Conservation (phyloP, 805 yeast species). For the Lipomyces orientalis region DNA sequence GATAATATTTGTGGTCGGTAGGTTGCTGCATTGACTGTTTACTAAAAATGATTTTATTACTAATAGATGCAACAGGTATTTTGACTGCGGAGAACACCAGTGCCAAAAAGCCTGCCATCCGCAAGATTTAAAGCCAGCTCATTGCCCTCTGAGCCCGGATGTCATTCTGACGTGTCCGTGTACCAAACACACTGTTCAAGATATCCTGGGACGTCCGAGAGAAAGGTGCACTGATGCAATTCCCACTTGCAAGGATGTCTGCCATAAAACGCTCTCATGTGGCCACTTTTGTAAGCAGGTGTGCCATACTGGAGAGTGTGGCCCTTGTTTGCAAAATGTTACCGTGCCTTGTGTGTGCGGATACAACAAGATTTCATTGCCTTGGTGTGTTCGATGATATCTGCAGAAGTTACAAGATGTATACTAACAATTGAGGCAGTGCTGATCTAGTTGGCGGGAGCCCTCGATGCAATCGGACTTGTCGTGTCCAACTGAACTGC, state of each 20-base stretch:
- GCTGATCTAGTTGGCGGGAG: slow-evolving; percentile 26
- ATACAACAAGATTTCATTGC: slow-evolving; percentile 41
- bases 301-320: slow-evolving; percentile 82
- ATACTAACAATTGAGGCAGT: background rate
- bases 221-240: slow-evolving; percentile 73
- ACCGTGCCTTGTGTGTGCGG: slow-evolving; percentile 69
- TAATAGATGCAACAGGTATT: slow-evolving; percentile 39
- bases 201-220: slow-evolving; percentile 51
- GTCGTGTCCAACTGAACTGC: slow-evolving; percentile 77
- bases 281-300: slow-evolving; percentile 71
- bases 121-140: slow-evolving; percentile 47
- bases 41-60: slow-evolving; percentile 33
- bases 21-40: background rate
- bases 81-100: slow-evolving; percentile 69
- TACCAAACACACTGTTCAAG: slow-evolving; percentile 63
- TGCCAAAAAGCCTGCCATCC: slow-evolving; percentile 64
- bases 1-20: slow-evolving; percentile 48
- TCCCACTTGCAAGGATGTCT: slow-evolving; percentile 71
- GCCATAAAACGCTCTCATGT: slow-evolving; percentile 69
- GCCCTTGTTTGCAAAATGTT: slow-evolving; percentile 63
- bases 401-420: background rate
- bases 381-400: slow-evolving; percentile 26
- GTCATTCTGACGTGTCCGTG: slow-evolving; percentile 74
- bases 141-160: slow-evolving; percentile 70
- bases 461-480: slow-evolving; percentile 73